These are phyloP conservation scores for Flaveria bidentis DNA, from an alignment of 129 eudicot species.

Conservation along the genomic window DNA sequence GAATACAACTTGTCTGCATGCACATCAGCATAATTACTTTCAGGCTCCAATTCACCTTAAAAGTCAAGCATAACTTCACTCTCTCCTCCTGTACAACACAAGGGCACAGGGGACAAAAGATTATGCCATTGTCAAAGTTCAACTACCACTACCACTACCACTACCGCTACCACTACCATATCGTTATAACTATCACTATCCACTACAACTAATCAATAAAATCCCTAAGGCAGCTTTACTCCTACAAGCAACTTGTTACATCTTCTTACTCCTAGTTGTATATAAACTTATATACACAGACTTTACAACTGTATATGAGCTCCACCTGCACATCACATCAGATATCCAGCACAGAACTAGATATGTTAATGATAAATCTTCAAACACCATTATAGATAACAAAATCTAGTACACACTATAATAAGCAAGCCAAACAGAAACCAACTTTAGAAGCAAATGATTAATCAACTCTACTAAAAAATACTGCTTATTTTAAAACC, in stretches of 20 bases:
- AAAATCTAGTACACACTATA: slow-evolving; percentile 51
- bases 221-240: slow-evolving; percentile 42
- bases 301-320: slow-evolving; percentile 11
- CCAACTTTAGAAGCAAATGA: slow-evolving; percentile 45
- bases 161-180: slow-evolving; percentile 52
- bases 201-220: slow-evolving; percentile 47
- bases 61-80: slow-evolving; percentile 34
- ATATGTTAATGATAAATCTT: slow-evolving; percentile 32
- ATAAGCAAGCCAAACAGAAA: slow-evolving; percentile 59
- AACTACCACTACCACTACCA: slow-evolving; percentile 61
- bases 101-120: slow-evolving; percentile 78
- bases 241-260: slow-evolving; percentile 38
- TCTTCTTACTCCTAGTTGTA: slow-evolving; percentile 29
- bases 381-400: slow-evolving; percentile 39
- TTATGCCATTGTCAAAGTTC: slow-evolving; percentile 78
- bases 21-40: slow-evolving; percentile 39
- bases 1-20: slow-evolving; percentile 37
- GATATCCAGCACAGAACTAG: slow-evolving; percentile 24
- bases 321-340: slow-evolving; percentile 13
- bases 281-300: background rate
- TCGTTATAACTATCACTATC: slow-evolving; percentile 33
- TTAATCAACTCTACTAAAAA: slow-evolving; percentile 49
- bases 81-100: slow-evolving; percentile 89
- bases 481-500: slow-evolving; percentile 57
- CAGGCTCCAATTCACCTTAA: slow-evolving; percentile 48